Percentiles rank a stretch among this genome's conserved stretches.
These are phyloP conservation scores for Pseudovirgaria hyperparasitica DNA, from an alignment of 2,329 filamentous ascomycete species.

Conservation along the genomic window DNA sequence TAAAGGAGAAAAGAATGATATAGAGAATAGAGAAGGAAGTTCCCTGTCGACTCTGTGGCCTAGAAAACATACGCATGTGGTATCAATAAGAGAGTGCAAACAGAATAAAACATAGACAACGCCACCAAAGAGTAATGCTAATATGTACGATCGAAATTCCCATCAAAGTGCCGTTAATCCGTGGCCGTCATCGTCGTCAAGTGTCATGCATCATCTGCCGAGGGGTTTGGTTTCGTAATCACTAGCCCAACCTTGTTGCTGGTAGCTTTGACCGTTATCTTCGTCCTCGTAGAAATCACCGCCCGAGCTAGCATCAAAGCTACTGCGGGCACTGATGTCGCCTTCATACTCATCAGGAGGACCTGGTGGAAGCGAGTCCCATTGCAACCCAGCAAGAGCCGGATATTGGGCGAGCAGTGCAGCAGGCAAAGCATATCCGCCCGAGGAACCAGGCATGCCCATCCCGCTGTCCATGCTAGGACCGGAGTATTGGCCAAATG, in stretches of 20 bases:
- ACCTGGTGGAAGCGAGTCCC: constrained; percentile 60
- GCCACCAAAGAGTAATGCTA: too few species aligned
- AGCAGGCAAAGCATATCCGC: constrained; percentile 54
- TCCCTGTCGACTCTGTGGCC: too few species aligned
- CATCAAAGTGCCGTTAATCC: too few species aligned
- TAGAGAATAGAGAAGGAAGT: too few species aligned
- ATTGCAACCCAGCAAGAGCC: constrained; percentile 80
- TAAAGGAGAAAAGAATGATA: too few species aligned
- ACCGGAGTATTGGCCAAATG: constrained; percentile 1
- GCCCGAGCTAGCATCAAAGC: constrained; percentile 59
- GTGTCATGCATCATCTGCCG: too few species aligned
- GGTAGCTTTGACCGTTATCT: constrained; percentile 29
- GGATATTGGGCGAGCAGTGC: constrained; percentile 87
- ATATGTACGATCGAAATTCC: too few species aligned
- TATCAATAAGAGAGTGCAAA: too few species aligned
- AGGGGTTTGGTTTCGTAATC: constrained; percentile 19
- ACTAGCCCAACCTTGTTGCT: constrained; percentile 21
- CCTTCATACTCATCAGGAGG: constrained; percentile 39
- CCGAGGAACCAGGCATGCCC: constrained; percentile 12
- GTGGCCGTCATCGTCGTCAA: too few species aligned
- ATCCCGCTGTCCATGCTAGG: constrained; percentile 2
- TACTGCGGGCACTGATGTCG: constrained; percentile 65
- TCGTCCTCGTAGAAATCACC: constrained; percentile 62
- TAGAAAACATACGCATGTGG: too few species aligned
- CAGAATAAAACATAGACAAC: too few species aligned